These are phyloP conservation scores for Penicillium rolfsii DNA, from an alignment of 2,329 filamentous ascomycete species.

Conservation along the genomic window DNA sequence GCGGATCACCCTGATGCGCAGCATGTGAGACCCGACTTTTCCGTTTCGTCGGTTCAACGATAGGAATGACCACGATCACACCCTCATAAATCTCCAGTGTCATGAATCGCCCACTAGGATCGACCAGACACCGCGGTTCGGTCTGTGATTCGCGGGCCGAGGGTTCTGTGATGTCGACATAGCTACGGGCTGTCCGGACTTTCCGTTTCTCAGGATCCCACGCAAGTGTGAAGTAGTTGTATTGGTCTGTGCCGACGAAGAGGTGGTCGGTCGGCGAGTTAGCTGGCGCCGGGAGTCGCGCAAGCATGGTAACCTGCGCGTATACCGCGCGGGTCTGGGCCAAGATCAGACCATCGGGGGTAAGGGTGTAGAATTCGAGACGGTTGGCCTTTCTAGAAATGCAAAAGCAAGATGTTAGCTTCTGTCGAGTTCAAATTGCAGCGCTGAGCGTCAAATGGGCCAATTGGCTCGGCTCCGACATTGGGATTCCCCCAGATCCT, in stretches of 20 bases:
- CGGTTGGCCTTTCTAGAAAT: conserved; percentile 47
- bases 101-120: conserved; percentile 73
- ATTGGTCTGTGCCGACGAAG: conserved; percentile 87
- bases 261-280: conserved; percentile 78
- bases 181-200: conserved; percentile 61
- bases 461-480: neutral
- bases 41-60: conserved; percentile 58
- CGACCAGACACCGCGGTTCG: conserved; percentile 79
- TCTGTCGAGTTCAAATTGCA: neutral
- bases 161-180: conserved; percentile 63
- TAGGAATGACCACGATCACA: conserved; percentile 65
- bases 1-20: conserved; percentile 31
- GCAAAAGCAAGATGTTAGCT: conserved; percentile 12
- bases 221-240: conserved; percentile 84
- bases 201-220: conserved; percentile 69
- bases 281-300: conserved; percentile 59
- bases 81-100: conserved; percentile 71
- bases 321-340: conserved; percentile 74
- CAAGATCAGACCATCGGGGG: conserved; percentile 65
- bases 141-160: conserved; percentile 75
- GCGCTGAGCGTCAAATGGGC: neutral
- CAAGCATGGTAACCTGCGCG: conserved; percentile 83
- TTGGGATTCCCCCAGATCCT: neutral
- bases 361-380: conserved; percentile 59
- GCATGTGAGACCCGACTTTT: conserved; percentile 34